Evolutionary conservation across 176 grass and related monocot species (phyloP), one percentile per base, ranked within the genome.

Genomic region (Triticum dicoccoides): DNA sequence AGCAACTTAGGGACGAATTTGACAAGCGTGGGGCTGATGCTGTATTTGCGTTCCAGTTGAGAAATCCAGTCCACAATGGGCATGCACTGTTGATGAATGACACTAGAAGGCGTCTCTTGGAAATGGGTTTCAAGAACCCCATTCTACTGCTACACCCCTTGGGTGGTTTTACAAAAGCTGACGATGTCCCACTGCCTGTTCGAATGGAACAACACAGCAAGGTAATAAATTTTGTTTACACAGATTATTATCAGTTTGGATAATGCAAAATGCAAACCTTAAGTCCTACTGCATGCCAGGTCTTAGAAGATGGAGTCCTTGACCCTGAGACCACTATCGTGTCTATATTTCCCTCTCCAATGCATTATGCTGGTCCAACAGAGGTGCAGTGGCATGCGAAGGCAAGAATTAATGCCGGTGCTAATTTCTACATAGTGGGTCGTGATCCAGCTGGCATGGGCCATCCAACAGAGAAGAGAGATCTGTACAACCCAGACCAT

Each of bases 321-420:
- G 96, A 98, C 52, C 96, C 96, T 13, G 88, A 96, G 80, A 96
- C 96, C 20, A 98, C 96, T 14, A 74, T 98, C 49, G 91, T 98
- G 11, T 89, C 93, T 51, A 98, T 98, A 86, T 98, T 98, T 41
- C 96, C 96, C 27, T 98, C 96, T 21, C 96, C 96, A 2, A 98
- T 98, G 96, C 90, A 96, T 87, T 98, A 98, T 82, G 96, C 96
- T 44, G 96, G 96, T 39, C 96, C 96, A 78, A 96, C 96, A 49
- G 96, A 98, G 82, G 96, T 98, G 84, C 96, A 98, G 76, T 98
- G 96, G 96, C 96, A 98, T 86, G 96, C 96, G 11, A 98, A 98
- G 85, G 96, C 93, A 14, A 21, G 96, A 2, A 86, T 98, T 76
- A 96, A 98, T 70, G 93, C 96, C 52, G 96, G 96, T 33, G 96